These are phyloP conservation scores for Phytophthora brassicae DNA, from an alignment of 352 stramenopile genomes.

Conservation along the genomic window DNA sequence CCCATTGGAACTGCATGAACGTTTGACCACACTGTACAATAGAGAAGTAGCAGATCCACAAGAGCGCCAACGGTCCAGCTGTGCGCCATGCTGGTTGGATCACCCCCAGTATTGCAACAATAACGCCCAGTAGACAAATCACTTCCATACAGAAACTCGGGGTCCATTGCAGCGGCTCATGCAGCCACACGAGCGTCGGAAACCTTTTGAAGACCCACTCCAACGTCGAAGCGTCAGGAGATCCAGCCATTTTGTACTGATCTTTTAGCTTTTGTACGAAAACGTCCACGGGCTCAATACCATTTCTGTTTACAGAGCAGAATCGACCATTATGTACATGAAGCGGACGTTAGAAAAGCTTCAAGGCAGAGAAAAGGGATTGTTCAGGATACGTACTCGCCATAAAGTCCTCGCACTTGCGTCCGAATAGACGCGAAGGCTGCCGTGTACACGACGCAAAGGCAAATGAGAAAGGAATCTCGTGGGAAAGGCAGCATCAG, in stretches of 20 bases:
- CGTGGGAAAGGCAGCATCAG: slow-evolving; percentile 37
- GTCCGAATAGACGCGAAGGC: slow-evolving; percentile 83
- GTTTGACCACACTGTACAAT: slow-evolving; percentile 75
- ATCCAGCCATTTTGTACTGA: slow-evolving; percentile 3
- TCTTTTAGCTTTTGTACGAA: slow-evolving; percentile 46
- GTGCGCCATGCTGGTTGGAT: slow-evolving; percentile 34
- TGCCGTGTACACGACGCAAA: slow-evolving; percentile 49
- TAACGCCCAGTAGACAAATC: slow-evolving; percentile 40
- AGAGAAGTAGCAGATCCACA: slow-evolving; percentile 78
- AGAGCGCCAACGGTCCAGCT: slow-evolving; percentile 30
- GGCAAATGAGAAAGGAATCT: slow-evolving; percentile 39
- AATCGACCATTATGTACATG: slow-evolving; percentile 11
- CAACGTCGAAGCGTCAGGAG: slow-evolving; percentile 15
- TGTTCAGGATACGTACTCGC: slow-evolving; percentile 53
- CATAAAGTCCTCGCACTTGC: slow-evolving; percentile 84
- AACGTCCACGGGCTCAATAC: slow-evolving; percentile 56
- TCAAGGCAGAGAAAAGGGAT: slow-evolving; percentile 14
- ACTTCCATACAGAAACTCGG: slow-evolving; percentile 55
- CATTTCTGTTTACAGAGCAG: slow-evolving; percentile 42
- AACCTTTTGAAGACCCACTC: slow-evolving; percentile 30
- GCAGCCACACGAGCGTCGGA: slow-evolving; percentile 61
- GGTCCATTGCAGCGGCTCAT: slow-evolving; percentile 44
- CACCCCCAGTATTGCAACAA: slow-evolving; percentile 32
- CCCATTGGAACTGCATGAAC: slow-evolving; percentile 94
- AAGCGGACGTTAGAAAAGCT: slow-evolving; percentile 6